Base-by-base conservation (phyloP, 1,284 basidiomycete genomes). In the Singerocomus inundabilis region DNA sequence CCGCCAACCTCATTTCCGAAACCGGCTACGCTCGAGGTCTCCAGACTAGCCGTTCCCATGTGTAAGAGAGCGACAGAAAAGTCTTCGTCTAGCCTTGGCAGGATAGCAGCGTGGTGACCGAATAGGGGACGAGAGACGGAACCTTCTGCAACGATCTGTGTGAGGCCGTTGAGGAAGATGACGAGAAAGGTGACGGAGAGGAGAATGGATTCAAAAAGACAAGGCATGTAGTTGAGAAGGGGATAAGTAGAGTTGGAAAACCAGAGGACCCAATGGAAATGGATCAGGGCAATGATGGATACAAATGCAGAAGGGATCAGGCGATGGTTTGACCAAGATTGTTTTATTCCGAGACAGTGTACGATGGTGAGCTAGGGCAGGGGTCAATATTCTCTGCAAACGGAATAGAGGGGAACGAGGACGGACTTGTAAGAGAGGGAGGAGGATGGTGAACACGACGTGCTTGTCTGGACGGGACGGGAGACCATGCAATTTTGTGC, bases 1-100 rank as follows among this genome's bases (percentile, higher is more conserved):
- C 76, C 70, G 16, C 79, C 78, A 18, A 88, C 81, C 64, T 90
- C 86, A 59, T 90, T 88, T 2, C 84, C 82, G 59, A 86, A 75
- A 1, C 87, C 88, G 16, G 80, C 76, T 16, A 85, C 74, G 45
- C 79, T 81, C 0, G 85, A 88, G 0, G 83, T 82, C 62, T 89
- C 86, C 43, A 90, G 70, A 59, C 84, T 85, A 3, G 84, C 85
- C 1, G 84, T 85, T 8, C 85, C 85, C 15, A 88, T 71, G 21
- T 87, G 79, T 44, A 88, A 72, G 30, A 90, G 72, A 4, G 83
- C 78, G 25, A 88, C 75, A 4, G 80, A 79, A 65, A 85, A 90
- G 62, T 90, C 87, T 63, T 89, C 87, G 31, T 89, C 84, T 64
- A 74, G 76, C 41, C 68, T 70, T 11, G 78, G 79, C 40, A 75